Base-by-base conservation (phyloP, 306 rosid species). In the Mimosa bimucronata region DNA sequence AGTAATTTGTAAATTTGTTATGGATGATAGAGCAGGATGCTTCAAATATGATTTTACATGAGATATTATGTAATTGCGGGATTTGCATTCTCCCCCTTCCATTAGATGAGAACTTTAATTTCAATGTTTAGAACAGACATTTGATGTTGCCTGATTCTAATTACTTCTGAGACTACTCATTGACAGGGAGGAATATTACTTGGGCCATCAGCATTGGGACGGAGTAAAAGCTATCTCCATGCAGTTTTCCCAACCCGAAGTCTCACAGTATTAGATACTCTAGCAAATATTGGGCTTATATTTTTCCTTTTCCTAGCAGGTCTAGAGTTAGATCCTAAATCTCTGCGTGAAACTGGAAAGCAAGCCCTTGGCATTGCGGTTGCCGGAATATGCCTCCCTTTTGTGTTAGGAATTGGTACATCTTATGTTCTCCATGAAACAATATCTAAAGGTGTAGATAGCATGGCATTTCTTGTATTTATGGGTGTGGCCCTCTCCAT, bases 401-500 rank as follows among this genome's bases (percentile, higher is more conserved):
- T 92, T 83, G 90, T 61, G 12, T 53, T 94, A 71, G 98, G 98
- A 50, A 88, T 92, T 37, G 97, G 98, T 62, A 60, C 98, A 44
- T 91, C 98, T 9, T 83, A 82, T 84, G 84, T 91, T 75, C 89
- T 92, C 6, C 74, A 34, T 57, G 77, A 11, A 76, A 89, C 98
- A 37, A 87, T 94, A 75, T 84, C 97, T 75, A 87, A 89, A 81
- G 97, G 89, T 74, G 91, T 84, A 58, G 75, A 88, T 52, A 69
- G 66, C 42, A 6, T 83, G 8, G 77, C 97, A 3, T 92, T 94
- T 77, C 88, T 92, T 58, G 91, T 94, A 37, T 94, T 91, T 88
- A 92, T 92, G 97, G 97, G 97, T 19, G 97, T 94, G 53, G 94
- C 98, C 58, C 88, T 92, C 73, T 94, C 97, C 19, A 92, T 94